Evolutionary conservation across 2,329 filamentous ascomycete genomes (phyloP).

Genomic region (Aspergillus flavus): DNA sequence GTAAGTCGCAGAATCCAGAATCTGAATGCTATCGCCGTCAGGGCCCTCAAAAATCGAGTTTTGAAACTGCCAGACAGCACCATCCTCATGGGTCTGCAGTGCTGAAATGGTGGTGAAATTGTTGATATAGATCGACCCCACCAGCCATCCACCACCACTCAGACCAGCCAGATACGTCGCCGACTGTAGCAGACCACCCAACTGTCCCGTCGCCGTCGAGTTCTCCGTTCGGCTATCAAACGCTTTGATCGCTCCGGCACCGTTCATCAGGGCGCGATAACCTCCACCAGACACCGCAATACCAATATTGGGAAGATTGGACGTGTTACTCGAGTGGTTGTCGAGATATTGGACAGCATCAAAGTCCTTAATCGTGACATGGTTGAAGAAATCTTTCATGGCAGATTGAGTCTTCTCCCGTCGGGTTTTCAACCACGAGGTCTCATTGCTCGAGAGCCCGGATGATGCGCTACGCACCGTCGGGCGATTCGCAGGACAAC

Average conservation of each 20-base stretch:
- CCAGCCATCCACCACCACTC: constrained; percentile 82
- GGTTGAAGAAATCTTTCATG: constrained; percentile 71
- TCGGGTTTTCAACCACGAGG: constrained; percentile 71
- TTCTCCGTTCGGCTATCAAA: constrained; percentile 73
- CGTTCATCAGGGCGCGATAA: constrained; percentile 83
- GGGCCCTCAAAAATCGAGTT: constrained; percentile 53
- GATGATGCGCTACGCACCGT: constrained; percentile 67
- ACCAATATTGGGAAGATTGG: constrained; percentile 68
- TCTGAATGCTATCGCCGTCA: constrained; percentile 40
- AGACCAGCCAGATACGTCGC: constrained; percentile 81
- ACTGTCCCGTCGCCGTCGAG: constrained; percentile 64
- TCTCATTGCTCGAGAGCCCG: constrained; percentile 69
- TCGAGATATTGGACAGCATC: constrained; percentile 75
- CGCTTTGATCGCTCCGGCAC: constrained; percentile 78
- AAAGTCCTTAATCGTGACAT: constrained; percentile 75
- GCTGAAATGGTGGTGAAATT: constrained; percentile 73
- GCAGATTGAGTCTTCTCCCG: constrained; percentile 72
- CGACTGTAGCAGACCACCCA: constrained; percentile 80
- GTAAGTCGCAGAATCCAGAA: constrained; percentile 59
- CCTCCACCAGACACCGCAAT: constrained; percentile 83
- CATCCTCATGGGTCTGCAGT: constrained; percentile 28
- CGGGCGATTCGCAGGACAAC: constrained; percentile 71
- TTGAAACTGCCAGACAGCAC: constrained; percentile 32
- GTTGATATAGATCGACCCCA: constrained; percentile 76
- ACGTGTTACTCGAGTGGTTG: constrained; percentile 56